Conservation (phyloP, 2,329 filamentous ascomycete species). For the Cadophora malorum region DNA sequence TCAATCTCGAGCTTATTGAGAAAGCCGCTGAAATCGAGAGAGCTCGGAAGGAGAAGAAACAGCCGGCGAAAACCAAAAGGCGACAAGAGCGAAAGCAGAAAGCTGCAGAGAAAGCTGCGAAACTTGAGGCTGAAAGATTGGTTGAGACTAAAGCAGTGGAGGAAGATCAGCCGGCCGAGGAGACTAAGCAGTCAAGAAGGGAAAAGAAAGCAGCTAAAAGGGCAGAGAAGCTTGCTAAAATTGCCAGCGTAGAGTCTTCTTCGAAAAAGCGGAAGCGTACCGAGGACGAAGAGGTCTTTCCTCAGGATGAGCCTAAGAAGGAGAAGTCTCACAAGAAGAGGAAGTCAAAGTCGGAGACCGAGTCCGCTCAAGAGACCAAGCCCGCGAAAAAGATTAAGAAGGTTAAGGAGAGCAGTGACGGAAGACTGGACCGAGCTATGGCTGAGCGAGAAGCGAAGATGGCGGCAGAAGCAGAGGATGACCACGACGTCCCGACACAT, state of each 20-base stretch:
- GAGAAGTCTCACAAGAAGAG: constrained; percentile 30
- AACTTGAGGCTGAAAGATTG: neutral
- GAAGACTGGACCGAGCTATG: constrained; percentile 20
- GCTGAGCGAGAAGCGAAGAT: constrained; percentile 23
- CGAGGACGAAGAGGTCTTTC: constrained; percentile 10
- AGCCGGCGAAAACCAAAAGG: constrained; percentile 21
- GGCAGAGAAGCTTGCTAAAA: constrained; percentile 16
- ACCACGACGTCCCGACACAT: neutral
- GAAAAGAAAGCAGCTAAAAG: constrained; percentile 2
- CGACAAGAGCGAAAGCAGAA: constrained; percentile 20
- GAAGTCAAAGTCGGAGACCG: constrained; percentile 28
- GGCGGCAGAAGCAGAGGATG: neutral
- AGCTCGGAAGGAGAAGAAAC: constrained; percentile 24
- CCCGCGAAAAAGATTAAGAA: constrained; percentile 18
- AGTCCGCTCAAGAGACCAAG: constrained; percentile 25
- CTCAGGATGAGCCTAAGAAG: constrained; percentile 12
- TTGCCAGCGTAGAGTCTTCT: neutral
- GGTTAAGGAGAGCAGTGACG: constrained; percentile 21
- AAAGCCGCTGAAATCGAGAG: constrained; percentile 18
- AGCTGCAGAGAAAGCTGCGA: constrained; percentile 5
- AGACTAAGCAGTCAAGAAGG: neutral
- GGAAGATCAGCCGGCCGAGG: constrained; percentile 3
- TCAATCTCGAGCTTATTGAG: constrained; percentile 12
- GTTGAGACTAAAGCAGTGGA: neutral
- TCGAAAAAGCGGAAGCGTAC: constrained; percentile 27